A percentile compares a stretch with the other conserved stretches of the same genome.
phyloP scores from a whole-genome alignment of 768 basidiomycete genomes.

The Tubosaeta brunneosetosa region DNA sequence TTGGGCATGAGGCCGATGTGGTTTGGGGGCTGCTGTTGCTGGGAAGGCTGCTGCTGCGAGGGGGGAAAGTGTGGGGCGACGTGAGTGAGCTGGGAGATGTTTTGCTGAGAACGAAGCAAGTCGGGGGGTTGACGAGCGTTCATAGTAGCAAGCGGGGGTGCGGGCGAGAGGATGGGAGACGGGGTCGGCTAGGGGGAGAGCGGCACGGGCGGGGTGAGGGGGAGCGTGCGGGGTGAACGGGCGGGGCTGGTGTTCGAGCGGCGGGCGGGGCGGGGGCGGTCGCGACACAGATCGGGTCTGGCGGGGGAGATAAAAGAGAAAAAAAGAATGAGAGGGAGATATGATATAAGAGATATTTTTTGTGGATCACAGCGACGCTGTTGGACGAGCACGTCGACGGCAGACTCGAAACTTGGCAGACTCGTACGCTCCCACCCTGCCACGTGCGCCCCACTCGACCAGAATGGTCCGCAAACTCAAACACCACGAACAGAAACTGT shows the following conservation, averaged over 20 bases:
- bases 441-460: conserved; percentile 21
- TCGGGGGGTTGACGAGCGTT: conserved; percentile 43
- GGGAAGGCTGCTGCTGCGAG: conserved; percentile 35
- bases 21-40: conserved; percentile 30
- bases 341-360: conserved; percentile 28
- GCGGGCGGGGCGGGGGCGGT: conserved; percentile 9
- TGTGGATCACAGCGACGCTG: conserved; percentile 14
- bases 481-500: conserved; percentile 90
- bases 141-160: conserved; percentile 31
- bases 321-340: conserved; percentile 22
- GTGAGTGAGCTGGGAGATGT: conserved; percentile 37
- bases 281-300: conserved; percentile 17
- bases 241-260: neutral
- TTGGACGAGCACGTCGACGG: conserved; percentile 28
- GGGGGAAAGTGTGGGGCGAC: conserved; percentile 37
- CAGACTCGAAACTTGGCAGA: conserved; percentile 21
- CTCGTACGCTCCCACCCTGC: conserved; percentile 27
- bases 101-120: conserved; percentile 42
- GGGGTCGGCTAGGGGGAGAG: neutral
- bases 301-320: conserved; percentile 3
- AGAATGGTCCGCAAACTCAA: conserved; percentile 89
- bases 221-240: neutral
- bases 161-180: neutral
- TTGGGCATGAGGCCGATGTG: conserved; percentile 37
- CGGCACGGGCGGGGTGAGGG: conserved; percentile 2